Conservation (phyloP, 371 early-diverging fungal genomes). For the Edhazardia aedis region DNA sequence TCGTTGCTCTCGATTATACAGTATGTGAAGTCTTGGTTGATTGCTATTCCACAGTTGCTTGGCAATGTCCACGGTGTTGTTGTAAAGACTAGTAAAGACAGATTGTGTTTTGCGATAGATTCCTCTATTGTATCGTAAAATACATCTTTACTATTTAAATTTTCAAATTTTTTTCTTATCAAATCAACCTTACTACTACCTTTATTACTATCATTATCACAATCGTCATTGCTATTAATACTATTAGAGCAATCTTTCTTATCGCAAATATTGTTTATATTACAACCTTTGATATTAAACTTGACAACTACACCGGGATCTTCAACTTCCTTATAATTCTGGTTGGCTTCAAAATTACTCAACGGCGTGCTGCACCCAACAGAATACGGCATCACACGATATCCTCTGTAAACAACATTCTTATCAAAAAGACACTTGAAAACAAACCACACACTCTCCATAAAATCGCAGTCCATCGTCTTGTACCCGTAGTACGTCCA, state of each 20-base stretch:
- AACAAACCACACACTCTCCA: conserved; percentile 98
- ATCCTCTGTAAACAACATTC: conserved; percentile 83
- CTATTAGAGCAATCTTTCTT: no score
- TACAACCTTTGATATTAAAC: no score
- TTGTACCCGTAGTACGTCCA: conserved; percentile 99
- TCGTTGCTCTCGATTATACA: conserved; percentile 62
- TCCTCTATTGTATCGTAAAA: no score
- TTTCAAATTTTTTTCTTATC: no score
- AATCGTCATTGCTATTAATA: no score
- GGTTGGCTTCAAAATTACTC: conserved; percentile 93
- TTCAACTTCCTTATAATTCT: conserved; percentile 90
- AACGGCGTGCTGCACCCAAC: conserved; percentile 83
- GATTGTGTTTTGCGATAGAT: conserved; percentile 52
- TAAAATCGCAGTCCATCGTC: conserved; percentile 72
- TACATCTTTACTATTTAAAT: no score
- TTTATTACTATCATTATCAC: no score
- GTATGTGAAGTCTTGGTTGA: conserved; percentile 75
- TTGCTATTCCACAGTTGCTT: conserved; percentile 72
- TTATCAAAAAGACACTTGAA: conserved; percentile 84
- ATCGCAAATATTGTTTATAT: no score
- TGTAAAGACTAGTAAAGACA: conserved; percentile 81
- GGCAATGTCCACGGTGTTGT: conserved; percentile 99
- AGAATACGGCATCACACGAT: conserved; percentile 93
- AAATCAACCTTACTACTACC: no score
- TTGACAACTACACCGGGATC: conserved; percentile 81